Evolutionary conservation across 495 filamentous ascomycete genomes (phyloP), one percentile per base, ranked within the genome.

Genomic region (Collariella sp.): DNA sequence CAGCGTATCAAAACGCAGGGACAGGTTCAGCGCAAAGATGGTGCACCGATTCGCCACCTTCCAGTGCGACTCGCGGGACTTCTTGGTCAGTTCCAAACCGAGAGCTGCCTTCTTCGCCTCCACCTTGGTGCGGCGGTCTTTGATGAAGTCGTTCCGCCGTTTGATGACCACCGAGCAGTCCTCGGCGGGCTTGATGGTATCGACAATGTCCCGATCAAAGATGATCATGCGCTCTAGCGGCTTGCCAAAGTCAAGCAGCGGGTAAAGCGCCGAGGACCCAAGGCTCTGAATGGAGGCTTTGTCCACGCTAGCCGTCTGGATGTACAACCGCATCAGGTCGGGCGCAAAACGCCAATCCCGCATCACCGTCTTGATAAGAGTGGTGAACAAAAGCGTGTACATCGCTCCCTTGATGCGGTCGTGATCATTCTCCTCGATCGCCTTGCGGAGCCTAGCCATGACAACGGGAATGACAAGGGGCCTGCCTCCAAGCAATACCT

Each of bases 311-410:
- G 87, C 89, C 18, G 93, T 86, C 60, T 87, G 79, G 55, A 99
- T 91, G 70, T 91, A 99, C 24, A 89, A 77, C 50, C 83, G 81
- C 70, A 99, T 86, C 26, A 97, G 70, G 5, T 81, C 76, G 2
- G 93, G 93, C 2, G 93, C 85, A 68, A 88, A 96, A 52, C 88
- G 84, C 93, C 93, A 99, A 64, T 97, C 87, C 46, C 85, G 82
- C 33, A 87, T 83, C 41, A 89, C 80, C 0, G 91, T 90, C 65
- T 86, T 94, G n/a, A 88, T 80, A 16, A 99, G 74, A 49, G 86
- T 93, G 35, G 91, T 89, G 56, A 94, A 89, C 19, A 97, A 70
- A 24, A 99, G 68, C 0, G 89, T 89, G 62, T 89, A 97, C 70
- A 99, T 79, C 7, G 84, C 87, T 38, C 94, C 93, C 67, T 99